A percentile compares a stretch with the other conserved stretches of the same genome.
These are phyloP conservation scores for Vitis hybrid DNA, from an alignment of 177 flowering plant species.

Conservation along the genomic window DNA sequence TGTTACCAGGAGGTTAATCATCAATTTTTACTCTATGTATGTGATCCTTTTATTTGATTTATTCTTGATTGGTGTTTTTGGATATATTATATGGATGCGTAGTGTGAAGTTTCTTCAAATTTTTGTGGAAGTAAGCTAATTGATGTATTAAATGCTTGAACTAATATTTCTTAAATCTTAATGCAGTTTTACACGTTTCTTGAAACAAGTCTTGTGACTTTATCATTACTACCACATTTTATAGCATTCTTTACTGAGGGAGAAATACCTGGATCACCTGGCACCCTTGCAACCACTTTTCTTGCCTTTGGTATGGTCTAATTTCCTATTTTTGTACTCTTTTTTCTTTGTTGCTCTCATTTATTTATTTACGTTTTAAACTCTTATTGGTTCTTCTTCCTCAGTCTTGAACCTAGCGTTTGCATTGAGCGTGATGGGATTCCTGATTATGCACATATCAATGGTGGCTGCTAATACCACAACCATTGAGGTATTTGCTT, in stretches of 20 bases:
- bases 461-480: slow-evolving; percentile 87
- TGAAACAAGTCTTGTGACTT: slow-evolving; percentile 85
- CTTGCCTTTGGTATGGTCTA: slow-evolving; percentile 81
- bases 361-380: not conserved
- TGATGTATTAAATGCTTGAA: no score
- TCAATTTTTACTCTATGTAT: no score
- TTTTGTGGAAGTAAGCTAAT: no score
- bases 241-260: slow-evolving; percentile 92
- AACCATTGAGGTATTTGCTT: slow-evolving; percentile 82
- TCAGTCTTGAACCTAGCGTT: slow-evolving; percentile 92
- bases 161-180: slow-evolving; percentile 5
- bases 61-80: no score
- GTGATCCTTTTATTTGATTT: no score
- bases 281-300: slow-evolving; percentile 92
- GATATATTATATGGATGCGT: no score
- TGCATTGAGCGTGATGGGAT: slow-evolving; percentile 93
- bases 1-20: no score
- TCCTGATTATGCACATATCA: slow-evolving; percentile 93
- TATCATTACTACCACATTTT: slow-evolving; percentile 81
- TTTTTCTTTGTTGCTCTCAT: not conserved
- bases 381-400: slow-evolving; percentile 11
- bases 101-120: no score
- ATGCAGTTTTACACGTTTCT: slow-evolving; percentile 97
- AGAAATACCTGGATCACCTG: slow-evolving; percentile 92
- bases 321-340: not conserved